Evolutionary conservation across 495 filamentous ascomycete species (phyloP).

Genomic region (Xylona heveae): DNA sequence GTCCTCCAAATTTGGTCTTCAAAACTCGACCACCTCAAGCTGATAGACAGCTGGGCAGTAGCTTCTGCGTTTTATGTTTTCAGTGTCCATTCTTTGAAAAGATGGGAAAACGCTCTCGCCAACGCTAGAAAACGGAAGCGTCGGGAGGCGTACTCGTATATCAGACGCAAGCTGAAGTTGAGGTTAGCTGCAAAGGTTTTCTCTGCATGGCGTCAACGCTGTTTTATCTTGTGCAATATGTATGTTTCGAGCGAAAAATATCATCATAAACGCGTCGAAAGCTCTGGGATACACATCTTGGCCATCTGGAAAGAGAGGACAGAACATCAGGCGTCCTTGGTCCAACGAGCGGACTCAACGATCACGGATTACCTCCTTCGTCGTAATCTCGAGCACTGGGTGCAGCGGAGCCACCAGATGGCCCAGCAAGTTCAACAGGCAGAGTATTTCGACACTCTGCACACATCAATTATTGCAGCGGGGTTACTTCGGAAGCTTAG

Average conservation of each 20-base stretch:
- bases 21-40: conserved; percentile 21
- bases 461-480: too few species aligned
- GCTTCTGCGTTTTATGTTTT: conserved; percentile 39
- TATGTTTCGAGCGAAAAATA: conserved; percentile 6
- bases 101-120: conserved; percentile 30
- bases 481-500: too few species aligned
- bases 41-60: conserved; percentile 29
- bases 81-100: conserved; percentile 27
- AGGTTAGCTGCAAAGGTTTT: conserved; percentile 27
- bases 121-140: conserved; percentile 30
- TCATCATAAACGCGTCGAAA: conserved; percentile 21
- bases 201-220: conserved; percentile 17
- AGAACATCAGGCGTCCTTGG: conserved; percentile 6
- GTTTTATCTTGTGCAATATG: too few species aligned
- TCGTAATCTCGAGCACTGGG: background rate
- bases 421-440: too few species aligned
- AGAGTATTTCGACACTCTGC: too few species aligned
- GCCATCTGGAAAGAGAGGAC: conserved; percentile 23
- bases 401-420: background rate
- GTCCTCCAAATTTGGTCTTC: conserved; percentile 25
- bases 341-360: background rate
- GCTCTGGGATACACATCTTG: conserved; percentile 15
- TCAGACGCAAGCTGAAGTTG: conserved; percentile 35
- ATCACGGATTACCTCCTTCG: background rate
- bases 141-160: conserved; percentile 34